Base-by-base conservation (phyloP, 2,329 filamentous ascomycete species). In the Aphanocladium album region DNA sequence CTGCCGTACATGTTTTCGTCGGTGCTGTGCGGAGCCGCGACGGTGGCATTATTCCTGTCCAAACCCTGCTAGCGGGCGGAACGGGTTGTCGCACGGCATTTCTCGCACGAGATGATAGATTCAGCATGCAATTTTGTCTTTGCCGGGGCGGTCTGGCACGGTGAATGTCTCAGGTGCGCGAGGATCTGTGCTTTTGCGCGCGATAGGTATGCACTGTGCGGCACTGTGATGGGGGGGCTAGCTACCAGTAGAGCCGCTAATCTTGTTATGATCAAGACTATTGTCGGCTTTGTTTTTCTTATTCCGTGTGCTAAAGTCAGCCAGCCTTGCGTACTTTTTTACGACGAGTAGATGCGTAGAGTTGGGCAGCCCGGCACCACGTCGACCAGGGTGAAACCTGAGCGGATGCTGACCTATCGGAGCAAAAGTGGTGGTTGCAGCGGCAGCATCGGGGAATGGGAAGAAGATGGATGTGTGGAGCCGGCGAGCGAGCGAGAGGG, bases 381-480 rank as follows among this genome's bases (percentile, higher is more conserved):
- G 37, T 3, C 16, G 19, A 21, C 8, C 25, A 21, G 9, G 43
- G 37, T 30, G 51, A 55, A 55, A 55, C 52, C 7, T 8, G 51
- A 55, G 5, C 37, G 7, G 39, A 11, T 9, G 55, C 55, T 50
- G 55, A 57, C 55, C 55, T 57, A 57, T 57, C 46, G 55, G 33
- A 49, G 33, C 45, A 41, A 41, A 27, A 21, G 33, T 17, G 27
- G 23, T 57, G 45, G 45, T 55, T 25, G 25, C 33, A 33, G 52
- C 33, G 52, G 43, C 41, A 33, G 25, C 33, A 50, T 43, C 23
- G 55, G 55, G 54, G 17, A 49, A 41, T 57, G 46, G n/a, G n/a
- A n/a, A n/a, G n/a, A 19, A 35, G 23, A 37, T 30, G 55, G 45
- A 57, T 41, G 55, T n/a, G 55, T 50, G 55, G 55, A 57, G 54